Base-by-base conservation (phyloP, 2,329 filamentous ascomycete species). In the Sordariomycetes sp. region DNA sequence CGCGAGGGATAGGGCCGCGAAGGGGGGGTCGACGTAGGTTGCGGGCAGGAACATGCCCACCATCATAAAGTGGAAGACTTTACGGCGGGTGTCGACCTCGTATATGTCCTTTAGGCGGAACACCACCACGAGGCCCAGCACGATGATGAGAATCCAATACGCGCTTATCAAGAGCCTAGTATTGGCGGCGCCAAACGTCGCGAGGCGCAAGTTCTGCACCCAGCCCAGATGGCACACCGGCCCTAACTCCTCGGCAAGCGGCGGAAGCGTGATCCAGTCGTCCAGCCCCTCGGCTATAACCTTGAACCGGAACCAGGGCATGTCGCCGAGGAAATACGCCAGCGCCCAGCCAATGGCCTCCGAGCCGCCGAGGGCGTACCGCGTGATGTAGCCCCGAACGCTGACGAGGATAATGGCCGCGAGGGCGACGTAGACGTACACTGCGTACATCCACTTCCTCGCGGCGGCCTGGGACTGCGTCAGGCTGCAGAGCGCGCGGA, bases 41-140 rank as follows among this genome's bases (percentile, higher is more conserved):
- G 89, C 84, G 0, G 94, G 91, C 1, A 97, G 77, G 58, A 99
- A 85, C 89, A 99, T 96, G 58, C 84, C 84, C 8, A 97, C 92
- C 87, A 97, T 97, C 79, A 92, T 96, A 63, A 95, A 95, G 69
- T 99, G 94, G 69, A 99, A 99, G 25, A 97, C 89, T 70, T 99
- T 99, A 55, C 94, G 84, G 54, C 94, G 82, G 1, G 94, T 99
- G 71, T 99, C 94, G 53, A 99, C 92, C 70, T 96, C 91, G 62
- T 88, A 91, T 54, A 89, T 75, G 2, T 83, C 76, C 48, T 86
- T 88, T 42, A 95, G 79, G 50, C 78, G 81, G 56, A 94, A 81
- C 8, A 96, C 89, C 3, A 88, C 76, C 10, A 83, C 72, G 39
- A 97, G 77, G 1, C 92, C 94, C 1, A 82, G 67, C 17, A 80